Evolutionary conservation across 495 filamentous ascomycete genomes (phyloP).

Genomic region (Aeminium ludgeri): DNA sequence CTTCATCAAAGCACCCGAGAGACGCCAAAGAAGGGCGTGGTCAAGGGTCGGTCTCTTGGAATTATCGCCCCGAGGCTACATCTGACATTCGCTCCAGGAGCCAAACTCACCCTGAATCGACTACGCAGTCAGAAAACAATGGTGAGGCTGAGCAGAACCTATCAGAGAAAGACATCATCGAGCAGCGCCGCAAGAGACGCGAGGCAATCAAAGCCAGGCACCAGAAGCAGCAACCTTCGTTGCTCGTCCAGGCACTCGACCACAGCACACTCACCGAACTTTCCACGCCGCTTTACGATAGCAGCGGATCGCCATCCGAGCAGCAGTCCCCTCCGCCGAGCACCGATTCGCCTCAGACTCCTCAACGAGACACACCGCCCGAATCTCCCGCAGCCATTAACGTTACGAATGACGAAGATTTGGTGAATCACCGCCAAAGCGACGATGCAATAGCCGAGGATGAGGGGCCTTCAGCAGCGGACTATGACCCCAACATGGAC

Average conservation of each 20-base stretch:
- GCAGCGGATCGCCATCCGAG: slow-evolving; percentile 4
- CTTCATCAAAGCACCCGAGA: slow-evolving; percentile 5
- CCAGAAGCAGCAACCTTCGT: slow-evolving; percentile 42
- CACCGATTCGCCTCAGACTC: slow-evolving; percentile 29
- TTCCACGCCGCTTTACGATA: slow-evolving; percentile 7
- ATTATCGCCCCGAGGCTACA: not conserved
- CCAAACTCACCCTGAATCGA: not conserved
- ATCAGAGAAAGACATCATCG: slow-evolving; percentile 55
- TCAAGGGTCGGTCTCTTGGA: slow-evolving; percentile 3
- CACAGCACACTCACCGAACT: slow-evolving; percentile 9
- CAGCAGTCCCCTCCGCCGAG: slow-evolving; percentile 12
- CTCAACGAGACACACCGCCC: slow-evolving; percentile 31
- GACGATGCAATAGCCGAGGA: slow-evolving; percentile 34
- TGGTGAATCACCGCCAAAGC: slow-evolving; percentile 33
- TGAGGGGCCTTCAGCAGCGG: slow-evolving; percentile 77
- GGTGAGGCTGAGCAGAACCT: slow-evolving; percentile 1
- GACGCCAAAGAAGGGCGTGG: not conserved
- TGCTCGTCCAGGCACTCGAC: slow-evolving; percentile 51
- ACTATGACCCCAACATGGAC: slow-evolving; percentile 86
- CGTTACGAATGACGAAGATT: slow-evolving; percentile 43
- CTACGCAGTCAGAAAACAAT: not conserved
- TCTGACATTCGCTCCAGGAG: not conserved
- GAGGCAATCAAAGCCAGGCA: slow-evolving; percentile 82
- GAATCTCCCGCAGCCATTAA: slow-evolving; percentile 39
- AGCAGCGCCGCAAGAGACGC: slow-evolving; percentile 70